A percentile compares a stretch with the other conserved stretches of the same genome.
These are phyloP conservation scores for Tricholoma hemisulphureum DNA, from an alignment of 768 basidiomycete species.

Conservation along the genomic window DNA sequence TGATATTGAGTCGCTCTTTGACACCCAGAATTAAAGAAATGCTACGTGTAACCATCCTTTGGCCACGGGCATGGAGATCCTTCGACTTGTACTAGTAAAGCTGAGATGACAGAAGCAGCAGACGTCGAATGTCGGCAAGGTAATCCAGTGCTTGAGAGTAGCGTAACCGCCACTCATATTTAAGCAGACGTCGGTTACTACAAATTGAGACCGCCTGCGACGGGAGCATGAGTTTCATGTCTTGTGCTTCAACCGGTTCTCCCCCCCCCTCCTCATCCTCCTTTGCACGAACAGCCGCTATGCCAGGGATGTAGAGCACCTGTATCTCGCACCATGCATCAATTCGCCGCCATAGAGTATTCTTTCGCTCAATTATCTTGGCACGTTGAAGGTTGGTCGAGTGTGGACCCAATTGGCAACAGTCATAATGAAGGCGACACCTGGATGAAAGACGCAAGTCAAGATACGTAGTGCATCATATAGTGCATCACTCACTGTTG, in stretches of 20 bases:
- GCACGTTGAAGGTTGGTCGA: slow-evolving; percentile 14
- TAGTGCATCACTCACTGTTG: neutral
- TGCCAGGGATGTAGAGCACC: slow-evolving; percentile 10
- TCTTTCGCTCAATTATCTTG: neutral
- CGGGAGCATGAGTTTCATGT: neutral
- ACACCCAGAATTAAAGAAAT: neutral
- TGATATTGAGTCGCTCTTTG: neutral
- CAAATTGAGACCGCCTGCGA: neutral
- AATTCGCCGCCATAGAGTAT: slow-evolving; percentile 8
- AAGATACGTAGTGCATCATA: neutral
- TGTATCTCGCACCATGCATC: slow-evolving; percentile 16
- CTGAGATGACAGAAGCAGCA: slow-evolving; percentile 8
- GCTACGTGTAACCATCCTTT: neutral
- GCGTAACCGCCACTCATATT: slow-evolving; percentile 11
- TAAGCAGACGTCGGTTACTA: neutral
- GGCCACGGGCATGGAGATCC: neutral
- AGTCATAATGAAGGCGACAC: neutral
- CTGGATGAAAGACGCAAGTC: neutral
- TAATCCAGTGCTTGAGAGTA: neutral
- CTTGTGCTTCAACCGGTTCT: neutral
- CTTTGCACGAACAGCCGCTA: neutral
- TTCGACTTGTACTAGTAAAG: slow-evolving; percentile 1
- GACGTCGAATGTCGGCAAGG: slow-evolving; percentile 1
- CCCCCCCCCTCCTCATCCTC: neutral
- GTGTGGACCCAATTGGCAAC: slow-evolving; percentile 5